Evolutionary conservation across 176 grass and related monocot genomes (phyloP).

Genomic region (Musa itinerans): DNA sequence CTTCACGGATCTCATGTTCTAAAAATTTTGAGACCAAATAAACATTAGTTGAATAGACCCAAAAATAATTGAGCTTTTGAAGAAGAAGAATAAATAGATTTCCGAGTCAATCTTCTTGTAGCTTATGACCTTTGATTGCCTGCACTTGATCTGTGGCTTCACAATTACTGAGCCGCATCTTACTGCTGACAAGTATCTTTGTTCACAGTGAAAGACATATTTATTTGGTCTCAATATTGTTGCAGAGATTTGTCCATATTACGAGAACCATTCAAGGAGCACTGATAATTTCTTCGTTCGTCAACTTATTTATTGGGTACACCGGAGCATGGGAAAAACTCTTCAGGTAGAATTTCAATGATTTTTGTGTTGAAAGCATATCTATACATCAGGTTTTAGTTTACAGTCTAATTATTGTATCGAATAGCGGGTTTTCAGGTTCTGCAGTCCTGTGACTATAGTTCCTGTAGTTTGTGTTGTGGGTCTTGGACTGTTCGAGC

Average conservation of each 20-base stretch:
- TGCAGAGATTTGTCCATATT: conserved; percentile 87
- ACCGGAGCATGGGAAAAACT: conserved; percentile 55
- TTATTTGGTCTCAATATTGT: conserved; percentile 22
- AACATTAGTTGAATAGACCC: not conserved
- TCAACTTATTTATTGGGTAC: conserved; percentile 87
- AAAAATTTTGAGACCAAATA: too few relatives aligned
- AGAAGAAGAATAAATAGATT: not conserved
- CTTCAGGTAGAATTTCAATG: conserved; percentile 38
- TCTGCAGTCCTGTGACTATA: conserved; percentile 78
- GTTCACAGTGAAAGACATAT: conserved; percentile 20
- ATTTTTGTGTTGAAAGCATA: conserved; percentile 9
- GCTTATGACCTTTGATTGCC: not conserved
- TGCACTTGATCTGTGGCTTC: not conserved
- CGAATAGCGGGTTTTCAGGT: conserved; percentile 36
- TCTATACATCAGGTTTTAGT: not conserved
- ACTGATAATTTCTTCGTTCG: conserved; percentile 74
- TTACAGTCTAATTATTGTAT: not conserved
- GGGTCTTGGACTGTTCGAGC: conserved; percentile 78
- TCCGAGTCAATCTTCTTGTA: not conserved
- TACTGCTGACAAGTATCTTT: not conserved
- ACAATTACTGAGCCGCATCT: not conserved
- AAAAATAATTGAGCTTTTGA: not conserved
- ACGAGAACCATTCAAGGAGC: conserved; percentile 92
- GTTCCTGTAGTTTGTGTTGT: conserved; percentile 83
- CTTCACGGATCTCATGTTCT: not conserved